Evolutionary conservation across 441 rosid species (phyloP), one percentile per base, ranked within the genome.

Genomic region (Syzygium syzygioides): DNA sequence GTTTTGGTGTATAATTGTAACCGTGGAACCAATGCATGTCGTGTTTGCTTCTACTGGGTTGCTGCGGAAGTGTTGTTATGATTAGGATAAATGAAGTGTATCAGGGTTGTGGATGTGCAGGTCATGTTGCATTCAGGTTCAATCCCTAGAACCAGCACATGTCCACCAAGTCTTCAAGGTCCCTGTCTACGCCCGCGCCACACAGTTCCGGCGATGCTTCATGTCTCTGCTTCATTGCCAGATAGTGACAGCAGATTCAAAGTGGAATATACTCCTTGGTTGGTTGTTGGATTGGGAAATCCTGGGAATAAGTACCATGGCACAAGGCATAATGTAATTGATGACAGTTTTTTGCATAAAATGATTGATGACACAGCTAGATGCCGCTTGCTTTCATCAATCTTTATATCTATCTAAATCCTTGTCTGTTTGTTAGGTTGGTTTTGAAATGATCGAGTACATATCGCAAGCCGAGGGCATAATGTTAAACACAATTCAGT

Each of bases 281-380:
- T 96, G 86, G 92, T 97, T 90, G 99, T 95, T 50, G 99, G 99
- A 54, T 90, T 96, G 94, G 99, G 99, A 9, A 96, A 97, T 91
- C 99, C 99, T 59, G 99, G 99, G 87, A 96, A 90, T 90, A 97
- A 97, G 96, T 97, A 96, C 94, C 95, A 95, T 60, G 99, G 99
- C 92, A 96, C 98, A 52, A 91, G 99, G 91, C 99, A 97, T 94
- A 97, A 96, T 93, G 98, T 97, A 96, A 92, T 86, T 76, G 30
- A 89, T 32, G 64, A 10, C 37, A 3, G 55, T 30, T 37, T 26
- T 71, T 10, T 71, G 91, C 99, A 96, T 94, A 95, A 96, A 93
- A 97, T 96, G 94, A 92, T 87, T 76, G 41, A 90, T 28, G 76
- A 9, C n/a, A 3, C 48, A 4, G 25, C 30, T n/a, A 19, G 37